These are phyloP conservation scores for Alternaria atra DNA, from an alignment of 2,329 filamentous ascomycete genomes.

Conservation along the genomic window DNA sequence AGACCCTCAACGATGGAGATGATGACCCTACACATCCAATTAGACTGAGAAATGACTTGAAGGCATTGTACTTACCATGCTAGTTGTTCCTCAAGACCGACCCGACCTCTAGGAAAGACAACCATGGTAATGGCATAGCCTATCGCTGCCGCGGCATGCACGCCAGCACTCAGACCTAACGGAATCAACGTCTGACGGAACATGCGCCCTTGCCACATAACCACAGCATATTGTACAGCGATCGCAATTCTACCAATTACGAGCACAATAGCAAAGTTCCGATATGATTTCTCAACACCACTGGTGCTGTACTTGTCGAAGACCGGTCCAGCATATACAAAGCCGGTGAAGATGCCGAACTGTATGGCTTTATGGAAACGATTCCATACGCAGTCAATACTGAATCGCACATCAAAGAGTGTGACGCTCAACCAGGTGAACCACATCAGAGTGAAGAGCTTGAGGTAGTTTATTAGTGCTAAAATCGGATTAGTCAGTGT, in stretches of 20 bases:
- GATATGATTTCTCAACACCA: conserved; percentile 25
- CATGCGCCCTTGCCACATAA: conserved; percentile 33
- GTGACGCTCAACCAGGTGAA: conserved; percentile 71
- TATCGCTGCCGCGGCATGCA: conserved; percentile 24
- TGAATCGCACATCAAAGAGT: conserved; percentile 72
- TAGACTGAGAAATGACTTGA: not conserved
- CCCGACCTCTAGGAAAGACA: conserved; percentile 19
- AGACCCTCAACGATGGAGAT: conserved; percentile 34
- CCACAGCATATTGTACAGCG: conserved; percentile 31
- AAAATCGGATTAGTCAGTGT: conserved; percentile 1
- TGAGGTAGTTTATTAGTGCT: conserved; percentile 55
- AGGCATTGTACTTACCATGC: conserved; percentile 20
- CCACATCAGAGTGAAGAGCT: conserved; percentile 69
- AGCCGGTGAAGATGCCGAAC: conserved; percentile 70
- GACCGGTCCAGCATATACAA: conserved; percentile 65
- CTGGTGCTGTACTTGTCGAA: conserved; percentile 39
- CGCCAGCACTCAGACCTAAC: conserved; percentile 25
- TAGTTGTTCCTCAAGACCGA: conserved; percentile 27
- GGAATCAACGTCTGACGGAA: conserved; percentile 32
- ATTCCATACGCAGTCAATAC: conserved; percentile 70
- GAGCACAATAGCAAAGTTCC: conserved; percentile 29
- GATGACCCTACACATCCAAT: conserved; percentile 21
- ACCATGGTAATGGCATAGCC: conserved; percentile 25
- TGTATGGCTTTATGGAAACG: conserved; percentile 67
- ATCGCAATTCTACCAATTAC: conserved; percentile 28